Base-by-base conservation (phyloP, 2,329 filamentous ascomycete genomes). In the Periglandula ipomoeae region DNA sequence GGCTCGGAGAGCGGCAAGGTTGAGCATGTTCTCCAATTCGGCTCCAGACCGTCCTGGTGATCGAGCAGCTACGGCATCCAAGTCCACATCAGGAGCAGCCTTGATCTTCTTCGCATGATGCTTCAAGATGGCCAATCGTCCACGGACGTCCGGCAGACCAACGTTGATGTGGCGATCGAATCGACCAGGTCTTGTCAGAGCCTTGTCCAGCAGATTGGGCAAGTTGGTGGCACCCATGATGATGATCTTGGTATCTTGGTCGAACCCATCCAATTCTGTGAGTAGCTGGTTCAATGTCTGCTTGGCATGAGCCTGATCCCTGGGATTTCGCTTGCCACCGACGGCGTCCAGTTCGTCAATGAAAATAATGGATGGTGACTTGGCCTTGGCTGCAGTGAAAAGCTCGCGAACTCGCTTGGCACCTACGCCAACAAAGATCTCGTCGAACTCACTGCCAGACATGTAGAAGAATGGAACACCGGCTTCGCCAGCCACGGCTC, bases 401-500 rank as follows among this genome's bases (percentile, higher is more conserved):
- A 95, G 78, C 53, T 96, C 93, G 51, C 93, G 88, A 44, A 98
- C 91, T 61, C 93, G 87, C 75, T 98, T 95, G 41, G 89, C 89
- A 62, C 90, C 89, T 47, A 98, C 93, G 63, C 93, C 93, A 32
- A 98, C 94, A 61, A 96, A 98, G 46, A 98, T 85, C 68, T 98
- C 93, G 61, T 98, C 93, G 63, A 98, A 98, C 66, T 98, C 93
- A 50, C 89, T 95, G 45, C 93, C 93, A 61, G 93, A 98, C 91
- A 98, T 97, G 77, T 96, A 98, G 76, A 97, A 98, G 76, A 98
- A 98, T 1, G 93, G 93, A 17, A 98, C 93, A 49, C 91, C 93
- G 47, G 93, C 90, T 71, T 98, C 93, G 46, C 93, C 93, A 43
- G 93, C 93, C 52, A 98, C 93, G 48, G 93, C 94, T 60, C 93